These are phyloP conservation scores for Trichoderma koningiopsis DNA, from an alignment of 2,329 filamentous ascomycete genomes.

Conservation along the genomic window DNA sequence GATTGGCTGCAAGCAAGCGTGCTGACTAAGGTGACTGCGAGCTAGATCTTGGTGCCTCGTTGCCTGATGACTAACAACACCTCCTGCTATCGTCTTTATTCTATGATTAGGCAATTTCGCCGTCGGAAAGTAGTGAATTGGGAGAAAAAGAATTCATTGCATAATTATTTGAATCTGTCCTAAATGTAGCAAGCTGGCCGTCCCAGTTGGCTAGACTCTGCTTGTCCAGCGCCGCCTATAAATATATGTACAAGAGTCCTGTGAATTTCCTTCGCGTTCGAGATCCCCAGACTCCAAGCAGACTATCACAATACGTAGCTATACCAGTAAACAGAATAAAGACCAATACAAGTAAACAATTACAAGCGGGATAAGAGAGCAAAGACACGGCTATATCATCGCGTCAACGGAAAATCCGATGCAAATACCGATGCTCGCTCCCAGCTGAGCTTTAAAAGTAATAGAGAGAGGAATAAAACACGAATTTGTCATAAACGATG, in stretches of 20 bases:
- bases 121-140: neutral
- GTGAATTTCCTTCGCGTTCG: neutral
- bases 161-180: neutral
- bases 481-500: neutral
- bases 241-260: conserved; percentile 3
- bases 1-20: neutral
- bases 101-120: neutral
- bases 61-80: conserved; percentile 6
- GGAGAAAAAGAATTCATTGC: neutral
- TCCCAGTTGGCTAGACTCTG: neutral
- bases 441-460: neutral
- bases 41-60: conserved; percentile 1
- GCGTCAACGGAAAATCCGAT: neutral
- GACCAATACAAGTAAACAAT: neutral
- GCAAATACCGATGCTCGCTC: neutral
- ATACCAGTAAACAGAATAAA: neutral
- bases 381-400: neutral
- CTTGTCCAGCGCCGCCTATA: neutral
- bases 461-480: conserved; percentile 2
- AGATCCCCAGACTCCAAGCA: conserved; percentile 3
- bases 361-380: neutral
- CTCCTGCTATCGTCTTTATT: neutral
- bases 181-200: neutral
- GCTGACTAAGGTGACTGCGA: neutral
- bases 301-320: neutral